Base-by-base conservation (phyloP, 2,329 filamentous ascomycete genomes). In the Botrytis fabae region DNA sequence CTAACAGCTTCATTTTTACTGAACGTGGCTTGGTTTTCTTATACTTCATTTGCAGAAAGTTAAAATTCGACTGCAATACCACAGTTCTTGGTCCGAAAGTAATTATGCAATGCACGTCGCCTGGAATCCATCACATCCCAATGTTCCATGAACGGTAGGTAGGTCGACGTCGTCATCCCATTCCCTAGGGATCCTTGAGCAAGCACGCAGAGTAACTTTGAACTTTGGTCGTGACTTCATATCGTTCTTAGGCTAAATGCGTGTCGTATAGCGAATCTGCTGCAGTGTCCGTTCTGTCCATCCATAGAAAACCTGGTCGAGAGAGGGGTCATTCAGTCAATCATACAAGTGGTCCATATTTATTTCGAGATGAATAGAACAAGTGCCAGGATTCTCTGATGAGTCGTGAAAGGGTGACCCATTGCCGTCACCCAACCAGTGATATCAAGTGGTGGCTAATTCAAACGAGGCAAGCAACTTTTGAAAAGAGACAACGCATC, bases 401-500 rank as follows among this genome's bases (percentile, higher is more conserved):
- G 63, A 66, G 28, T 66, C 44, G 44, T 54, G 64, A 40, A 66
- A 35, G 64, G 46, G 64, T 68, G 64, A 54, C 64, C 64, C 51
- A 12, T 64, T 22, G 35, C 59, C 32, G 35, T 35, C n/a, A 54
- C 2, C 9, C 62, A 65, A 22, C 44, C 46, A 71, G 61, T 65
- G 35, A 64, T 57, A 71, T 66, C 44, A 51, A 54, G 40, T 32
- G 20, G 32, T 66, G 70, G 70, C 48, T 66, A 65, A 64, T 70
- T 70, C 57, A 51, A 70, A 62, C 42, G 35, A 57, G 48, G 48
- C 35, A 61, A 63, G 64, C 64, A 46, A 54, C 54, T 64, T 51
- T 40, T 40, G 38, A 28, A 54, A 68, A 57, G 25, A 57, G 77
- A 77, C 78, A 80, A 75, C 78, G 75, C 78, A 80, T 79, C 78